phyloP scores from a whole-genome alignment of 2,329 filamentous ascomycete species.

The Fusarium vanettenii region DNA sequence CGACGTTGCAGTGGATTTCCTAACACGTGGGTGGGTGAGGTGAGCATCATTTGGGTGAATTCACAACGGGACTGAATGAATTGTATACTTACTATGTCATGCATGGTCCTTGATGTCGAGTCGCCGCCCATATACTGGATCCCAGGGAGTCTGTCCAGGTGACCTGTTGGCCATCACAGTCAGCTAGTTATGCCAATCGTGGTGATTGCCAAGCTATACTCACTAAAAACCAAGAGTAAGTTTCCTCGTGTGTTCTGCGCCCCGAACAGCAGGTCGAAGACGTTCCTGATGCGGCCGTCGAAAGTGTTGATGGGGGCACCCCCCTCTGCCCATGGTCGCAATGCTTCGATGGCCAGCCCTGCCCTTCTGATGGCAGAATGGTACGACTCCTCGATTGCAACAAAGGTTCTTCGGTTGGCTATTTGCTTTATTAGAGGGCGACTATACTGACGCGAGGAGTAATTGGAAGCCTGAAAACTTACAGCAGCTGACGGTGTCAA shows the following conservation, averaged over 20 bases:
- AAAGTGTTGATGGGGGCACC: neutral
- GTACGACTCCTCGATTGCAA: neutral
- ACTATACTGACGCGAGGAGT: neutral
- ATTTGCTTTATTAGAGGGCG: neutral
- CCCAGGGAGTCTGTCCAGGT: neutral
- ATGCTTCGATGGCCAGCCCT: neutral
- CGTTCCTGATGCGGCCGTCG: neutral
- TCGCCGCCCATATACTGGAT: neutral
- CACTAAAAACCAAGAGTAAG: neutral
- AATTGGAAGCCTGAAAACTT: neutral
- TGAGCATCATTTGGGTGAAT: neutral
- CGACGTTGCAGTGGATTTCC: neutral
- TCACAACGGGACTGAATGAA: neutral
- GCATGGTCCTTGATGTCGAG: neutral
- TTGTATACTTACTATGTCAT: neutral
- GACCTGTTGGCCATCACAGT: neutral
- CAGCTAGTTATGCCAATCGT: neutral
- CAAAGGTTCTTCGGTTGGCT: neutral
- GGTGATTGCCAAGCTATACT: neutral
- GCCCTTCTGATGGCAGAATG: neutral
- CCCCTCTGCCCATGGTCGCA: neutral
- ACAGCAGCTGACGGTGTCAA: neutral
- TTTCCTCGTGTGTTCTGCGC: neutral
- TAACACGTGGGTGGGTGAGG: neutral
- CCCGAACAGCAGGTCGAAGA: neutral